phyloP scores from a whole-genome alignment of 371 early-diverging fungal genomes.

The Mortierella sp. region DNA sequence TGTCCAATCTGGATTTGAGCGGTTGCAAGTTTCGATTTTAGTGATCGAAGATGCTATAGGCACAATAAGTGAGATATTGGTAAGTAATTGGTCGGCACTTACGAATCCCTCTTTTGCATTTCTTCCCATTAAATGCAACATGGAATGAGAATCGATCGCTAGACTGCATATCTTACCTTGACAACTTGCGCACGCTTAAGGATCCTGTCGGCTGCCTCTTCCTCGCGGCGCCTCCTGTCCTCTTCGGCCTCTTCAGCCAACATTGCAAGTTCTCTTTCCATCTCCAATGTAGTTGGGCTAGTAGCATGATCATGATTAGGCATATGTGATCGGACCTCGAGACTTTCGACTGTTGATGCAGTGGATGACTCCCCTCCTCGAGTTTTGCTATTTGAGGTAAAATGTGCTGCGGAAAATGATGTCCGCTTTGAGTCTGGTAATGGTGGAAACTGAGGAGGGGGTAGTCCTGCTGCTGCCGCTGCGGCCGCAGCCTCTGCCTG shows the following conservation, averaged over 20 bases:
- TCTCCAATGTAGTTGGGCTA: constrained; percentile 22
- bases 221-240: constrained; percentile 37
- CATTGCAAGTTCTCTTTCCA: constrained; percentile 53
- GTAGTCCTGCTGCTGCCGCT: constrained; percentile 30
- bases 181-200: constrained; percentile 49
- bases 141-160: not conserved
- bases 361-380: constrained; percentile 4
- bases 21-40: constrained; percentile 41
- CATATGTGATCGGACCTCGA: constrained; percentile 10
- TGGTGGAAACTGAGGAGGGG: constrained; percentile 18
- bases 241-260: constrained; percentile 51
- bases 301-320: constrained; percentile 6
- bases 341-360: constrained; percentile 24
- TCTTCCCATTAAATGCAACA: not conserved
- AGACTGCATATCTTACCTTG: constrained; percentile 21
- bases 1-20: constrained; percentile 50
- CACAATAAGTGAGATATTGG: not conserved
- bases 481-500: constrained; percentile 46
- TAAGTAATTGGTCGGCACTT: not conserved
- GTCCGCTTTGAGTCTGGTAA: not conserved
- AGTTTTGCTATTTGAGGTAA: constrained; percentile 7
- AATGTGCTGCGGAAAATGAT: not conserved
- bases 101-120: not conserved
- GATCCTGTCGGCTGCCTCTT: constrained; percentile 44
- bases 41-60: constrained; percentile 43